Evolutionary conservation across 768 basidiomycete species (phyloP).

Genomic region (Boletus reticulatus): DNA sequence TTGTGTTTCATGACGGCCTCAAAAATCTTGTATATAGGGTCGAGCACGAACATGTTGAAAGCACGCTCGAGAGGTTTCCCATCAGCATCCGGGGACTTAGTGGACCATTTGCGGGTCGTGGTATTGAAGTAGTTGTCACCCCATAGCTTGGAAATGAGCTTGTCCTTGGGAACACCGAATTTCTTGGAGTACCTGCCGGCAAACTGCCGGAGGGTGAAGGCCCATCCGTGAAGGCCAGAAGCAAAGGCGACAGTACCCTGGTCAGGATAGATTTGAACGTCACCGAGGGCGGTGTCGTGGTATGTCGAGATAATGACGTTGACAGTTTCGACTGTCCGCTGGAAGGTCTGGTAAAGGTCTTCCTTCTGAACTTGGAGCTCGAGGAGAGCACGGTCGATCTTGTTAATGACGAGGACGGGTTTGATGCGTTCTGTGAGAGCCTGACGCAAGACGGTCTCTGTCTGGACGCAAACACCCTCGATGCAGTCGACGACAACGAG

Average conservation of each 20-base stretch:
- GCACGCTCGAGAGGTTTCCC: constrained; percentile 96
- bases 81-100: constrained; percentile 67
- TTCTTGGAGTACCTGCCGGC: constrained; percentile 94
- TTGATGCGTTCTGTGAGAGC: constrained; percentile 98
- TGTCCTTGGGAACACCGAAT: constrained; percentile 98
- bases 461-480: constrained; percentile 99
- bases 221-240: constrained; percentile 99
- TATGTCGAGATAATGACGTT: constrained; percentile 99
- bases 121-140: constrained; percentile 99
- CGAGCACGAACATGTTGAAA: constrained; percentile 97
- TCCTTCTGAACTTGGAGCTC: constrained; percentile 98
- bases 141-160: constrained; percentile 98
- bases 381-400: constrained; percentile 98
- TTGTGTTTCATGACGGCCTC: constrained; percentile 99
- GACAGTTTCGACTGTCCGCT: constrained; percentile 93
- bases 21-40: constrained; percentile 99
- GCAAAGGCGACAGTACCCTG: constrained; percentile 98
- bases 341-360: constrained; percentile 96
- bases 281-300: constrained; percentile 90
- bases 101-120: constrained; percentile 93
- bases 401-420: constrained; percentile 99
- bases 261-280: constrained; percentile 99
- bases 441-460: constrained; percentile 98
- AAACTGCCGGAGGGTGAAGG: constrained; percentile 98
- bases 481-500: constrained; percentile 99